These are phyloP conservation scores for Colletotrichum sojae DNA, from an alignment of 2,329 filamentous ascomycete genomes.

Conservation along the genomic window DNA sequence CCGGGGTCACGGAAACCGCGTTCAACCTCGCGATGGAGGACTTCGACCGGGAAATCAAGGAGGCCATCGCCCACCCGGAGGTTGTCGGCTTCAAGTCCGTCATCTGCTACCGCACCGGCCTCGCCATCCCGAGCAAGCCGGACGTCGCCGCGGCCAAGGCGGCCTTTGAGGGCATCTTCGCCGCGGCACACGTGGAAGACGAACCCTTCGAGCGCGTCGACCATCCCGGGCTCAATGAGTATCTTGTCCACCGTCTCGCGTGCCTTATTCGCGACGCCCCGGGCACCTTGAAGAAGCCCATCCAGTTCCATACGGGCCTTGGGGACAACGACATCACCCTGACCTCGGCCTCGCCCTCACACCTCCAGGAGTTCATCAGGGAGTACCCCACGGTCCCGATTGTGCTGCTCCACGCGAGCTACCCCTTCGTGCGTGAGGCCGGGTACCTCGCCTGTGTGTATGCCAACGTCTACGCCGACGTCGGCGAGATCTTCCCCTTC, in stretches of 20 bases:
- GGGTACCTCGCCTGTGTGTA: constrained; percentile 85
- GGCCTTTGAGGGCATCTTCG: constrained; percentile 56
- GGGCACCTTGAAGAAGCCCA: constrained; percentile 72
- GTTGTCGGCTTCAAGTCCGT: constrained; percentile 88
- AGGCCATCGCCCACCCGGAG: constrained; percentile 73
- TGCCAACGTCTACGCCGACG: constrained; percentile 84
- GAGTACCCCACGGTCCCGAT: constrained; percentile 79
- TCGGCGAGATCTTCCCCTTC: constrained; percentile 86
- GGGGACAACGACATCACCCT: constrained; percentile 85
- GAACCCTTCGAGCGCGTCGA: constrained; percentile 68
- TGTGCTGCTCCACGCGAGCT: constrained; percentile 84
- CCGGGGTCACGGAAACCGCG: constrained; percentile 45
- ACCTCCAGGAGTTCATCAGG: constrained; percentile 81
- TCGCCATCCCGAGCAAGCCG: constrained; percentile 68
- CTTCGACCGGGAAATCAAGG: constrained; percentile 62
- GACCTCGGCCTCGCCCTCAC: constrained; percentile 78
- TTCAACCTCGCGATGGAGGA: constrained; percentile 54
- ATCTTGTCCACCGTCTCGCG: constrained; percentile 76
- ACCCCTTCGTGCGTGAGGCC: constrained; percentile 84
- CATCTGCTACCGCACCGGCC: constrained; percentile 84
- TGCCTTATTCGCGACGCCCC: constrained; percentile 66
- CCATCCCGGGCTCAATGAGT: constrained; percentile 76
- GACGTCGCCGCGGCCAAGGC: constrained; percentile 58
- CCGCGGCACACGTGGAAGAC: constrained; percentile 41
- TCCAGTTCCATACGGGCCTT: constrained; percentile 88